Evolutionary conservation across 441 rosid genomes (phyloP), one percentile per base, ranked within the genome.

Genomic region (Breynia disticha): DNA sequence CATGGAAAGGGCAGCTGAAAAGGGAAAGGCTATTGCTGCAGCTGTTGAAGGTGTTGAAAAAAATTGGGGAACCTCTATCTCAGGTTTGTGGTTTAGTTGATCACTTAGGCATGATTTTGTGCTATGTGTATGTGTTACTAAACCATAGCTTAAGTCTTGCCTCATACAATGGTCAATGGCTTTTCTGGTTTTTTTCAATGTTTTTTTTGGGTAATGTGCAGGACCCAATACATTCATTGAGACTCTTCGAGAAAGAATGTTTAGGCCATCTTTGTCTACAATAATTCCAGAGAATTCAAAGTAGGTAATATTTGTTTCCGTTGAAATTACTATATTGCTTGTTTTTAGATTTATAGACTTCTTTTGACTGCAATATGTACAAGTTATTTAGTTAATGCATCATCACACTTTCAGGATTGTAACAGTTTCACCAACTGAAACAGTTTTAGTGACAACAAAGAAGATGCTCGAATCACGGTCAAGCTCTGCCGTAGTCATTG

Each of bases 21-120:
- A 93, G 66, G 97, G 99, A 57, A 93, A 90, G 62, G 99, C 97
- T 35, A 84, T 93, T 62, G 97, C 99, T 75, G 97, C 99, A 17
- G 97, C 97, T 19, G 99, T 93, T 48, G 97, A 93, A 83, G 99
- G 97, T 19, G 97, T 84, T 53, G 99, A 93, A 57, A 89, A 79
- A 61, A 79, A 79, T 54, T 93, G 96, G 95, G 90, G 96, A 49
- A 60, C 96, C 45, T 74, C 88, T 48, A 50, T 83, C 10, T 72
- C 95, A 63, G 97, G 96, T 86, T 28, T 22, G 86, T 65, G 54
- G 61, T 7, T 9, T 20, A n/a, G 3, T 57, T 43, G 50, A 24
- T 24, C 32, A 24, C 28, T 21, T 48, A 13, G 50, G 59, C 46
- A 55, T 46, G 14, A 24, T 35, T 37, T 37, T 9, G 12, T 39